A percentile compares a stretch with the other conserved stretches of the same genome.
Evolutionary conservation across 1,139 yeast species (phyloP).

Genomic region (Meyerozyma carpophila): DNA sequence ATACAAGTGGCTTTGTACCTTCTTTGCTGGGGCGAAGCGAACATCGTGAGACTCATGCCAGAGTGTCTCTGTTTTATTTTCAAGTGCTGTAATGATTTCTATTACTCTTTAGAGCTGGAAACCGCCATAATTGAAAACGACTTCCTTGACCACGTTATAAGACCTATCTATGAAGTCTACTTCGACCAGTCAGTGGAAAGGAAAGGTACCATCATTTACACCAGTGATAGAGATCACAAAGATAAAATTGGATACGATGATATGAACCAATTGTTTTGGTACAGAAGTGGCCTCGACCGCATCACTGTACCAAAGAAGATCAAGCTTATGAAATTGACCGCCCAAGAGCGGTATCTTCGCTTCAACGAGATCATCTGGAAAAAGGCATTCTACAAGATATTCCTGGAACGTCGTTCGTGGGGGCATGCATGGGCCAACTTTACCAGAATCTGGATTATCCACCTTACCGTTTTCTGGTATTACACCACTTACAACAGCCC

Average conservation of each 20-base stretch:
- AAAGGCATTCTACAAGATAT: conserved; percentile 49
- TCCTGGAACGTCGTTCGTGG: conserved; percentile 56
- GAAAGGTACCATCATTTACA: conserved; percentile 14
- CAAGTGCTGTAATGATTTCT: conserved; percentile 71
- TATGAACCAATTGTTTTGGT: conserved; percentile 62
- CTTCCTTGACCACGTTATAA: conserved; percentile 63
- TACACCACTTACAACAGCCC: conserved; percentile 51
- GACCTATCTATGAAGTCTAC: conserved; percentile 66
- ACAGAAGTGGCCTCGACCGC: conserved; percentile 42
- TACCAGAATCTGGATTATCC: conserved; percentile 60
- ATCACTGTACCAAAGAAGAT: conserved; percentile 31
- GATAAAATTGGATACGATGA: conserved; percentile 57
- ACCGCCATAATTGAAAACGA: conserved; percentile 12
- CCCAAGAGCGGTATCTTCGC: conserved; percentile 40
- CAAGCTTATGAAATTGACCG: conserved; percentile 36
- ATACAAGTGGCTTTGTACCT: conserved; percentile 67
- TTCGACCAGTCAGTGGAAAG: conserved; percentile 48
- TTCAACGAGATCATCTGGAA: conserved; percentile 45
- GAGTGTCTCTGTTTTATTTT: conserved; percentile 79
- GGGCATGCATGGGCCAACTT: conserved; percentile 51
- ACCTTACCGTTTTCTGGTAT: conserved; percentile 55
- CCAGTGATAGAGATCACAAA: conserved; percentile 47
- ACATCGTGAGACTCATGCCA: conserved; percentile 76
- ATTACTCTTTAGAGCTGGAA: conserved; percentile 38
- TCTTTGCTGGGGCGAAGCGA: conserved; percentile 87